Evolutionary conservation across 2,329 filamentous ascomycete species (phyloP).

Genomic region (Aureobasidium melanogenum): DNA sequence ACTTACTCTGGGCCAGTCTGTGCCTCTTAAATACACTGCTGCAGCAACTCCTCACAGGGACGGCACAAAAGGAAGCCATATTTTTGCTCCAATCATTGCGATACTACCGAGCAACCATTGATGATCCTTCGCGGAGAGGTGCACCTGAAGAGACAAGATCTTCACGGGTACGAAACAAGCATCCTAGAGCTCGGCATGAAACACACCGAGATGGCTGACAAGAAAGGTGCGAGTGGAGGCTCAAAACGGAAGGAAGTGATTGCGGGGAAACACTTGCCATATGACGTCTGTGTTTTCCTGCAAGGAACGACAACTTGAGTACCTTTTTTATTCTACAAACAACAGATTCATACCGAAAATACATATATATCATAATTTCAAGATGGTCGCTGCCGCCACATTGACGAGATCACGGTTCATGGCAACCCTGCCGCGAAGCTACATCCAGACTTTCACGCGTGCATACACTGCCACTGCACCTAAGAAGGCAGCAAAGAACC

Average conservation of each 20-base stretch:
- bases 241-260: constrained; percentile 1
- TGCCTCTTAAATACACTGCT: not conserved
- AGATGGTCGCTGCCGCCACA: not conserved
- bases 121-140: not conserved
- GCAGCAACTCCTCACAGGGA: not conserved
- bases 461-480: constrained; percentile 14
- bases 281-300: constrained; percentile 1
- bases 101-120: not conserved
- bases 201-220: not conserved
- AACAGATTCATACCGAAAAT: not conserved
- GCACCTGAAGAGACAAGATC: not conserved
- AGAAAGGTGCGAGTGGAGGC: not conserved
- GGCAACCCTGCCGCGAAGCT: not conserved
- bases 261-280: not conserved
- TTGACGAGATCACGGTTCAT: not conserved
- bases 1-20: no score
- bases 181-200: not conserved
- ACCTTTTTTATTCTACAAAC: not conserved
- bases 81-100: constrained; percentile 5
- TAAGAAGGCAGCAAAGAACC: constrained; percentile 12
- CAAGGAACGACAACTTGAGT: not conserved
- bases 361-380: not conserved
- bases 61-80: not conserved
- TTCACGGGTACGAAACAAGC: not conserved
- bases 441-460: not conserved